phyloP scores from a whole-genome alignment of 176 grass and related monocot genomes.

The Ampelocalamus luodianensis region DNA sequence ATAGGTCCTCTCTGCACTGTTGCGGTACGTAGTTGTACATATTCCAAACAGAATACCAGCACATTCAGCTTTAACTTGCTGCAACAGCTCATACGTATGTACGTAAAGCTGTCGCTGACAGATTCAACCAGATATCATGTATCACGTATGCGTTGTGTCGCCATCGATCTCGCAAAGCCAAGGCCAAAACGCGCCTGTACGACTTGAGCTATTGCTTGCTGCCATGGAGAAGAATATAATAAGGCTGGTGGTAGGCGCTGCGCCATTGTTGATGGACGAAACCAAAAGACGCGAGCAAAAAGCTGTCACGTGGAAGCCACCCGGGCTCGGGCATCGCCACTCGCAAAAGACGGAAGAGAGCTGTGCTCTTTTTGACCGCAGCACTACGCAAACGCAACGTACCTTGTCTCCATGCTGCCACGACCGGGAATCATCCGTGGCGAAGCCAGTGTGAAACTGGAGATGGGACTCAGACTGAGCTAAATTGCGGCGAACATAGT shows the following conservation, averaged over 20 bases:
- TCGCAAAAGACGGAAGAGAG: not conserved
- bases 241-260: not conserved
- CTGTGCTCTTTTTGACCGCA: constrained; percentile 37
- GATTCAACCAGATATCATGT: no score
- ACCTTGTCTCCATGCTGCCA: not conserved
- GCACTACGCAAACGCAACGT: not conserved
- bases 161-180: not conserved
- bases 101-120: not conserved
- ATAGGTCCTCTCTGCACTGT: no score
- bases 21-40: no score
- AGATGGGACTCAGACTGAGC: no score
- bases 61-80: no score
- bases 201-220: not conserved
- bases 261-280: not conserved
- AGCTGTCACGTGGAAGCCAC: constrained; percentile 43
- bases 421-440: not conserved
- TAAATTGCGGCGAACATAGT: no score
- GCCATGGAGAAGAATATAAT: not conserved
- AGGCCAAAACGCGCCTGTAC: no score
- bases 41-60: no score
- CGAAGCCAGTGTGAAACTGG: no score
- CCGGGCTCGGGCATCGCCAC: not conserved
- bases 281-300: constrained; percentile 36
- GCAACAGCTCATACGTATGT: no score
- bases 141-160: not conserved